phyloP scores from a whole-genome alignment of 2,329 filamentous ascomycete genomes.

The Aspergillus ibericus region DNA sequence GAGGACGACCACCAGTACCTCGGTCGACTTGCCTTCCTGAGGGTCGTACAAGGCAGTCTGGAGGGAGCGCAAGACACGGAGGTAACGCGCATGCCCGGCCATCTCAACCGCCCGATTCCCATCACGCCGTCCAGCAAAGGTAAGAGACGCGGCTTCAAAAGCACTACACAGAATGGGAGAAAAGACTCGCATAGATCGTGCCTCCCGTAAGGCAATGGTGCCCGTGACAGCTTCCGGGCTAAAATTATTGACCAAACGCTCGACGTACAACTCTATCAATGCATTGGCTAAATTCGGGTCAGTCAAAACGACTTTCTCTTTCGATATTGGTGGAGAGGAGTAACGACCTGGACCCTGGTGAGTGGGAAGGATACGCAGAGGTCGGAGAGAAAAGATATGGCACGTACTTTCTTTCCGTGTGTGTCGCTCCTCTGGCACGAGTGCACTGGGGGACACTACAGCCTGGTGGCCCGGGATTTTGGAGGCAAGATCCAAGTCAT shows the following conservation, averaged over 20 bases:
- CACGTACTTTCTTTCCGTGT: constrained; percentile 5
- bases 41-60: constrained; percentile 21
- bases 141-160: constrained; percentile 26
- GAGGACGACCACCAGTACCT: constrained; percentile 24
- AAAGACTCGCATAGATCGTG: constrained; percentile 25
- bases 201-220: constrained; percentile 25
- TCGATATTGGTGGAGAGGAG: constrained; percentile 3
- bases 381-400: neutral
- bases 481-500: neutral
- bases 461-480: neutral
- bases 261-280: constrained; percentile 27
- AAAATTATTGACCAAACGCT: constrained; percentile 25
- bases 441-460: neutral
- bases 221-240: constrained; percentile 21
- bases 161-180: constrained; percentile 25
- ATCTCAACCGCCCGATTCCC: constrained; percentile 19
- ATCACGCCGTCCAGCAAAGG: constrained; percentile 23
- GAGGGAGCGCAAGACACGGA: constrained; percentile 18
- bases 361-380: neutral
- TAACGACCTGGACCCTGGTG: constrained; percentile 1
- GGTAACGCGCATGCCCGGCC: constrained; percentile 23
- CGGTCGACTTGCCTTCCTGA: constrained; percentile 22
- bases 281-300: constrained; percentile 18
- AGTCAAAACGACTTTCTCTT: constrained; percentile 15
- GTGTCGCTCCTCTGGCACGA: neutral